A percentile compares a stretch with the other conserved stretches of the same genome.
phyloP scores from a whole-genome alignment of 2,329 filamentous ascomycete genomes.

The Penicillium sp. region DNA sequence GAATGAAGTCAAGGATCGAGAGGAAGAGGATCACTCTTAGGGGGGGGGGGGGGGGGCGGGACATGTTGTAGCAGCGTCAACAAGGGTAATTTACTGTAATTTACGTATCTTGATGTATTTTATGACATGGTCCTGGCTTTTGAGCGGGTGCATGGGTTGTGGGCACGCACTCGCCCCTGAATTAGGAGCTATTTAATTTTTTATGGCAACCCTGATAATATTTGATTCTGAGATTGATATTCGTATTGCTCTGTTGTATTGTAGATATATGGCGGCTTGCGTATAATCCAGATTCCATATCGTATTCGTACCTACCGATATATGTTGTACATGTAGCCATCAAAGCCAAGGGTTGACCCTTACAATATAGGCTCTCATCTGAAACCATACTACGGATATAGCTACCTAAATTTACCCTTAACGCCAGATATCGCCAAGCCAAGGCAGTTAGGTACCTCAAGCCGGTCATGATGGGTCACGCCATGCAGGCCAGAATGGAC shows the following conservation, averaged over 20 bases:
- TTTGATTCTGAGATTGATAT: no score
- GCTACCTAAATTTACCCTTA: not conserved
- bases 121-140: not conserved
- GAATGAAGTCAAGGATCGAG: constrained; percentile 20
- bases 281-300: no score
- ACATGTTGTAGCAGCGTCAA: constrained; percentile 20
- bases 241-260: no score
- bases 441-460: not conserved
- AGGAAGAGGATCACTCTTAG: constrained; percentile 8
- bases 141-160: not conserved
- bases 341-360: no score
- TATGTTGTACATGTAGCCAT: no score
- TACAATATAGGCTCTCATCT: not conserved
- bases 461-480: not conserved
- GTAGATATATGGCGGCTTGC: no score
- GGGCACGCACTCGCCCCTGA: constrained; percentile 11
- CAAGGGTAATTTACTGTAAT: constrained; percentile 15
- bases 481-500: not conserved
- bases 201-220: not conserved
- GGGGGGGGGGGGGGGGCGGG: constrained; percentile 16
- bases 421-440: not conserved
- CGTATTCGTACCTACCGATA: no score
- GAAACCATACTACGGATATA: not conserved
- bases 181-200: not conserved
- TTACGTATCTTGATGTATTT: constrained; percentile 2